These are phyloP conservation scores for Solanum etuberosum DNA, from an alignment of 257 asterid genomes.

Conservation along the genomic window DNA sequence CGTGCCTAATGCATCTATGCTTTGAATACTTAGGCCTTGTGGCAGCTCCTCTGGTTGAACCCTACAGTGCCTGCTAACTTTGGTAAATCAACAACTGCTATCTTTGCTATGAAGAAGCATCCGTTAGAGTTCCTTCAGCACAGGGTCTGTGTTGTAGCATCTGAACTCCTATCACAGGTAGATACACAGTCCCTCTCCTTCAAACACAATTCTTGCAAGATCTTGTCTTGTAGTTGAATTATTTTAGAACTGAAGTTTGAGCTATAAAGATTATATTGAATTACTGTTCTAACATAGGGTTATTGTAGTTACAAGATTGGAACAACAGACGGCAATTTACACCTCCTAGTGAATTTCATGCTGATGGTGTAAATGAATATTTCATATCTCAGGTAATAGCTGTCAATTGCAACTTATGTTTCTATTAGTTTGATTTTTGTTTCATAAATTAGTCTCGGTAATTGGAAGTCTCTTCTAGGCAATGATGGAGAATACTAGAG, in stretches of 20 bases:
- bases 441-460: neutral
- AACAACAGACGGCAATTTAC: conserved; percentile 86
- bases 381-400: conserved; percentile 73
- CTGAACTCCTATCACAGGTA: conserved; percentile 98
- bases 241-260: neutral
- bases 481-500: conserved; percentile 67
- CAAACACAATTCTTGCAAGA: neutral
- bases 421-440: neutral
- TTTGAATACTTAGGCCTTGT: conserved; percentile 51
- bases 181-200: neutral
- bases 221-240: neutral
- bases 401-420: neutral
- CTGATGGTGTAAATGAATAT: conserved; percentile 82
- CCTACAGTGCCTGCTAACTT: conserved; percentile 49
- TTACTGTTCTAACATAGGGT: neutral
- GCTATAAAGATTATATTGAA: neutral
- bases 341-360: conserved; percentile 82
- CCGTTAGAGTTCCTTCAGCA: conserved; percentile 83
- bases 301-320: conserved; percentile 90
- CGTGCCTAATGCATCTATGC: neutral
- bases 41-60: conserved; percentile 95
- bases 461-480: conserved; percentile 43
- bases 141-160: conserved; percentile 72
- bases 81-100: conserved; percentile 29
- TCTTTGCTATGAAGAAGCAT: conserved; percentile 51